These are phyloP conservation scores for Bretschneidera sinensis DNA, from an alignment of 345 rosid genomes.

Conservation along the genomic window DNA sequence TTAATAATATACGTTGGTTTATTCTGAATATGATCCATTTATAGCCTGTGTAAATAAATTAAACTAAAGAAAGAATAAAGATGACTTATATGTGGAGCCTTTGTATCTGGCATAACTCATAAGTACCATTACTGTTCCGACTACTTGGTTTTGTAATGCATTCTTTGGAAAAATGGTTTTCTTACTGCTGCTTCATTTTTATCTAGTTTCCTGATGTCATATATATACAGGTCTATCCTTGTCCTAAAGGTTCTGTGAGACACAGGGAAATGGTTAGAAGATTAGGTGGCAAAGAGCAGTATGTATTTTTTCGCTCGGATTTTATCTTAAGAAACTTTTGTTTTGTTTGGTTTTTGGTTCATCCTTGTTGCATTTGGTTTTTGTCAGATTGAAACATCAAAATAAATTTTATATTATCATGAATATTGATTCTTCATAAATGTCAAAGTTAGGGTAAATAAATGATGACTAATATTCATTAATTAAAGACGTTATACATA, in stretches of 20 bases:
- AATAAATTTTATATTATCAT: too few species aligned
- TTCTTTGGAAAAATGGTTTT: neutral
- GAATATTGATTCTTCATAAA: too few species aligned
- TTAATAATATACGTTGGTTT: too few species aligned
- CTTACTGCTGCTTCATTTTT: neutral
- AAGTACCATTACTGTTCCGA: too few species aligned
- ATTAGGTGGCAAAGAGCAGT: conserved; percentile 78
- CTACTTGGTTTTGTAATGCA: too few species aligned
- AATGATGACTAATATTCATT: too few species aligned
- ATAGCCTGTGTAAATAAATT: too few species aligned
- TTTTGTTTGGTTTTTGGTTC: conserved; percentile 7
- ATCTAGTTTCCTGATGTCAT: conserved; percentile 11
- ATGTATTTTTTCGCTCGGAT: conserved; percentile 21
- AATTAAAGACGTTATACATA: too few species aligned
- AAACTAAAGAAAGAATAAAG: too few species aligned
- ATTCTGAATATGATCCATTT: neutral
- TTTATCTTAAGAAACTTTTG: neutral
- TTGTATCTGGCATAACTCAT: too few species aligned
- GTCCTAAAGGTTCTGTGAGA: conserved; percentile 76
- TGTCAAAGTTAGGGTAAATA: too few species aligned
- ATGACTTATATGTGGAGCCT: too few species aligned
- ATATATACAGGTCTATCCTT: conserved; percentile 66
- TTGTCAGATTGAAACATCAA: conserved; percentile 1
- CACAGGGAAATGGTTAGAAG: conserved; percentile 74
- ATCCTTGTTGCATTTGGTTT: neutral